These are phyloP conservation scores for Carex kokanica DNA, from an alignment of 176 grass and related monocot species.

Conservation along the genomic window DNA sequence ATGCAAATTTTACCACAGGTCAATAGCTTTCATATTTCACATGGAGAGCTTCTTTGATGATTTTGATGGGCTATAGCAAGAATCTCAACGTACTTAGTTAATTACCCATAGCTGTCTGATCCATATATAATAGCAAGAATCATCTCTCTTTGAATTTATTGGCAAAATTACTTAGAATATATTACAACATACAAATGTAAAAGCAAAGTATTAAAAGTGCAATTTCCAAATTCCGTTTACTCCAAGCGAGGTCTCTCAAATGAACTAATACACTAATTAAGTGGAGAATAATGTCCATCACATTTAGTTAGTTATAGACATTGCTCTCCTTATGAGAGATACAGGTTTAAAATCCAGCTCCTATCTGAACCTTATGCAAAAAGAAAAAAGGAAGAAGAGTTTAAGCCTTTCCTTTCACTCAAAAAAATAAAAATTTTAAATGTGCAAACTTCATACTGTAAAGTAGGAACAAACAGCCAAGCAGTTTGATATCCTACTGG, in stretches of 20 bases:
- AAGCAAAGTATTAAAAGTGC: neutral
- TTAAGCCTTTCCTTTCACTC: neutral
- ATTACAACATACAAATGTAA: neutral
- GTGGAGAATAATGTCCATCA: neutral
- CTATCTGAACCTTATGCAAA: neutral
- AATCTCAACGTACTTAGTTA: too few relatives aligned
- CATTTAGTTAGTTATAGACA: neutral
- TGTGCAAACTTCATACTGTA: neutral
- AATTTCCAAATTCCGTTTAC: neutral
- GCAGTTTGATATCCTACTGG: conserved; percentile 6
- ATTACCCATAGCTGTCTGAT: neutral
- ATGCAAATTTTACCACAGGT: neutral
- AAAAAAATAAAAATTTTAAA: neutral
- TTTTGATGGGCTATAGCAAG: too few relatives aligned
- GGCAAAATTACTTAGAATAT: neutral
- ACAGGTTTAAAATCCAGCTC: neutral
- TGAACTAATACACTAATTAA: neutral
- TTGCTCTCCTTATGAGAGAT: neutral
- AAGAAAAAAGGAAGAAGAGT: neutral
- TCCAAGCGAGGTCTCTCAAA: neutral
- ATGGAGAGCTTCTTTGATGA: too few relatives aligned
- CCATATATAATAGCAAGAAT: neutral
- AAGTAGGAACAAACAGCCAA: conserved; percentile 16
- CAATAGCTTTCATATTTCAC: too few relatives aligned
- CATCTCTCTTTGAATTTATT: neutral